Conservation (phyloP, 176 grass and related monocot species). For the Ensete glaucum region DNA sequence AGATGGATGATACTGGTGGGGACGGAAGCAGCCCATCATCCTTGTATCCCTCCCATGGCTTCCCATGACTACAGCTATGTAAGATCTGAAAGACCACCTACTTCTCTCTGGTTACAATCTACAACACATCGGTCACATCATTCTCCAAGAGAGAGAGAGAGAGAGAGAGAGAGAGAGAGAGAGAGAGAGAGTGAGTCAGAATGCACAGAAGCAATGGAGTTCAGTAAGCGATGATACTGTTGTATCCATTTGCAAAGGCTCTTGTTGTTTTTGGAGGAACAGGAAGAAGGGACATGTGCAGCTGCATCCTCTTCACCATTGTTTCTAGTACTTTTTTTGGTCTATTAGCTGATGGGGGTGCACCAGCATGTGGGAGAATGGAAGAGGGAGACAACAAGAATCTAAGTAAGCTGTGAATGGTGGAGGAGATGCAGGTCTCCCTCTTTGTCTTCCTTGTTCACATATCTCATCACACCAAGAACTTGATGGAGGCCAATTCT, state of each 20-base stretch:
- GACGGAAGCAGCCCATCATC: constrained; percentile 49
- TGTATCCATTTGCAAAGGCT: not conserved
- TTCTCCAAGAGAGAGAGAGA: too few relatives aligned
- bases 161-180: too few relatives aligned
- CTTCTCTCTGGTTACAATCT: constrained; percentile 37
- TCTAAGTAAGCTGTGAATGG: constrained; percentile 81
- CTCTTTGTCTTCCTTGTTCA: constrained; percentile 24
- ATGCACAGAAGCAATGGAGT: not conserved
- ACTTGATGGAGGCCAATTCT: too few relatives aligned
- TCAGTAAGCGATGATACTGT: not conserved
- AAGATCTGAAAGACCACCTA: constrained; percentile 5
- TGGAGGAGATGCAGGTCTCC: constrained; percentile 83
- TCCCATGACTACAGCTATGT: constrained; percentile 36
- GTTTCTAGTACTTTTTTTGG: constrained; percentile 1
- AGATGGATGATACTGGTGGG: constrained; percentile 46
- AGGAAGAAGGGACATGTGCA: constrained; percentile 24
- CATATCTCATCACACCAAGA: too few relatives aligned
- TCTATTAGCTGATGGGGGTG: constrained; percentile 37
- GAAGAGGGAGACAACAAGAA: constrained; percentile 91
- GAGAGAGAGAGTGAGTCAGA: not conserved
- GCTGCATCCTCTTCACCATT: not conserved
- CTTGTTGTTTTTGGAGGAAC: not conserved
- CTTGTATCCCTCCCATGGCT: constrained; percentile 81
- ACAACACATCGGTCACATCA: not conserved
- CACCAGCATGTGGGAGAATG: constrained; percentile 79